Evolutionary conservation across 1,284 basidiomycete genomes (phyloP).

Genomic region (Tylopilus sp.): DNA sequence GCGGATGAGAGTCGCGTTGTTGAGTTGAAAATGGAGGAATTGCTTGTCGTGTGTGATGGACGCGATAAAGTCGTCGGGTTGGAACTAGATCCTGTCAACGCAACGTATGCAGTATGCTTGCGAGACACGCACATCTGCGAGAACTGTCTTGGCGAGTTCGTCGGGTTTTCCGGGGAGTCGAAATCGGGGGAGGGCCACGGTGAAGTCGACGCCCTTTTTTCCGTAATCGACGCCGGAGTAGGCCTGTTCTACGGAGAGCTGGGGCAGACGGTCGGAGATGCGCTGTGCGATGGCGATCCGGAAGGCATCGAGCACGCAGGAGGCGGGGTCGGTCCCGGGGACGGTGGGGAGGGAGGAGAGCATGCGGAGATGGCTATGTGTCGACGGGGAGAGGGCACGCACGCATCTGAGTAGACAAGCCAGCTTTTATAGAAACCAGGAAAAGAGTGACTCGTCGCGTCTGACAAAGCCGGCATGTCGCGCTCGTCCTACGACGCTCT

Average conservation of each 20-base stretch:
- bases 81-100: conserved; percentile 59
- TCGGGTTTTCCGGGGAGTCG: conserved; percentile 88
- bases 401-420: conserved; percentile 11
- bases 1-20: conserved; percentile 78
- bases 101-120: not conserved
- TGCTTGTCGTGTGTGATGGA: conserved; percentile 77
- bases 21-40: conserved; percentile 87
- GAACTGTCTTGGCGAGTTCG: conserved; percentile 81
- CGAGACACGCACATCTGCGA: conserved; percentile 75
- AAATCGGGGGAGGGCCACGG: conserved; percentile 93
- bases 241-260: conserved; percentile 78
- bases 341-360: conserved; percentile 49
- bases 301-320: conserved; percentile 87
- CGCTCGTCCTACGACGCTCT: conserved; percentile 28
- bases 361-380: conserved; percentile 23
- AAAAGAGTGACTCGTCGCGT: too few relatives aligned
- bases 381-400: too few relatives aligned
- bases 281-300: conserved; percentile 85
- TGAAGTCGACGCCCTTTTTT: conserved; percentile 94
- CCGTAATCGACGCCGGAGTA: conserved; percentile 91
- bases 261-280: conserved; percentile 76
- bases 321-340: conserved; percentile 76
- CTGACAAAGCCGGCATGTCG: conserved; percentile 26
- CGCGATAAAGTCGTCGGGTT: conserved; percentile 75
- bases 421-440: conserved; percentile 4